These are phyloP conservation scores for Mimosa pudica DNA, from an alignment of 306 rosid genomes.

Conservation along the genomic window DNA sequence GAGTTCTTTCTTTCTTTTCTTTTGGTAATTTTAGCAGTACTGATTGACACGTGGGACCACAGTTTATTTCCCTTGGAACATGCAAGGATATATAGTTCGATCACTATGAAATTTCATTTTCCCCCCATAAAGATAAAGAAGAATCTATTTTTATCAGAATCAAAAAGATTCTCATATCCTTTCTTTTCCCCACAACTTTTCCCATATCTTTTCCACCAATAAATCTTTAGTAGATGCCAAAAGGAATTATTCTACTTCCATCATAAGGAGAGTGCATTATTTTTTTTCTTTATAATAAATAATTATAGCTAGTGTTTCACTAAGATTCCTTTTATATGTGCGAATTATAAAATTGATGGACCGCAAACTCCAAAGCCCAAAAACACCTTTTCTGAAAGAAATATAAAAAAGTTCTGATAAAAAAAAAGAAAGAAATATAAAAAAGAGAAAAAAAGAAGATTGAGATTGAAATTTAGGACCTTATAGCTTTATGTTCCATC, in stretches of 20 bases:
- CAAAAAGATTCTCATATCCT: slow-evolving; percentile 20
- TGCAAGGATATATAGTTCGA: neutral
- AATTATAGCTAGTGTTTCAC: slow-evolving; percentile 5
- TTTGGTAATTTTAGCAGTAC: neutral
- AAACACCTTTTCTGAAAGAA: slow-evolving; percentile 1
- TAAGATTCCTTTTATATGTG: neutral
- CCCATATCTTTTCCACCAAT: neutral
- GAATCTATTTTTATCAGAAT: slow-evolving; percentile 29
- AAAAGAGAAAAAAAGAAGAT: neutral
- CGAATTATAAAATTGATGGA: neutral
- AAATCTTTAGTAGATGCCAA: slow-evolving; percentile 22
- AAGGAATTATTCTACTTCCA: slow-evolving; percentile 27
- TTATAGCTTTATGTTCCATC: slow-evolving; percentile 1
- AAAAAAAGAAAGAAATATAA: neutral
- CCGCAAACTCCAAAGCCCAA: slow-evolving; percentile 8
- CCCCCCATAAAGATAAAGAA: neutral
- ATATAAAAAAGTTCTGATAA: too few species aligned
- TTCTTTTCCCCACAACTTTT: too few species aligned
- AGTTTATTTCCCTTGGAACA: neutral
- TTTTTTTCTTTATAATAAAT: neutral
- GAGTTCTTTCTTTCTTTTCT: neutral
- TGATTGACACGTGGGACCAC: neutral
- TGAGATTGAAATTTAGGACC: neutral
- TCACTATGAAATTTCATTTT: neutral
- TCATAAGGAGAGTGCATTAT: neutral